Percentiles rank a stretch among this genome's conserved stretches.
Conservation (phyloP, 805 yeast genomes). For the Tetrapisispora fleetii region DNA sequence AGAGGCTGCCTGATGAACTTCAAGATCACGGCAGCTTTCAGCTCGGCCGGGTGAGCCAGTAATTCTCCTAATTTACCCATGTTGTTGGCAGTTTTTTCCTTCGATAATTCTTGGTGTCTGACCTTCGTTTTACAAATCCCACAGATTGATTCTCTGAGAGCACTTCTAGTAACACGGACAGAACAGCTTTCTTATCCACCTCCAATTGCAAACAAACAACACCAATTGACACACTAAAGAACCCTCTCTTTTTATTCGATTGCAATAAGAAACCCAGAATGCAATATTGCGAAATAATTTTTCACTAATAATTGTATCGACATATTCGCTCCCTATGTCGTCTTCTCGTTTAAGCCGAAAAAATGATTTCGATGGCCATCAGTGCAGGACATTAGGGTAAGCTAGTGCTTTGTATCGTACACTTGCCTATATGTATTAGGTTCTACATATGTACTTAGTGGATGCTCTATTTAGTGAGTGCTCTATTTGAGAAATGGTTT, state of each 20-base stretch:
- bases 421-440: background rate
- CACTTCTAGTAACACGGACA: too few relatives aligned
- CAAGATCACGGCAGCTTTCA: constrained; percentile 57
- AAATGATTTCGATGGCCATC: background rate
- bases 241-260: too few relatives aligned
- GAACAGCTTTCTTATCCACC: too few relatives aligned
- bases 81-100: constrained; percentile 4
- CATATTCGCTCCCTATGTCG: background rate
- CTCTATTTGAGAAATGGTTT: background rate
- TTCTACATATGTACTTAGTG: background rate
- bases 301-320: too few relatives aligned
- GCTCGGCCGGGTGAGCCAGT: constrained; percentile 59
- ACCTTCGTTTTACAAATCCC: too few relatives aligned
- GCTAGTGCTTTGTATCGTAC: too few relatives aligned
- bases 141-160: background rate
- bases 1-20: constrained; percentile 36
- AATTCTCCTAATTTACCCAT: constrained; percentile 59
- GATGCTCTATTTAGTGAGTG: too few relatives aligned
- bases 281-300: too few relatives aligned
- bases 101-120: background rate
- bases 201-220: too few relatives aligned
- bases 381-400: background rate
- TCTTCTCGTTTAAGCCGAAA: background rate
- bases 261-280: too few relatives aligned
- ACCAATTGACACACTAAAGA: too few relatives aligned